Evolutionary conservation across 345 rosid genomes (phyloP), one percentile per base, ranked within the genome.

Genomic region (Geranium brycei): DNA sequence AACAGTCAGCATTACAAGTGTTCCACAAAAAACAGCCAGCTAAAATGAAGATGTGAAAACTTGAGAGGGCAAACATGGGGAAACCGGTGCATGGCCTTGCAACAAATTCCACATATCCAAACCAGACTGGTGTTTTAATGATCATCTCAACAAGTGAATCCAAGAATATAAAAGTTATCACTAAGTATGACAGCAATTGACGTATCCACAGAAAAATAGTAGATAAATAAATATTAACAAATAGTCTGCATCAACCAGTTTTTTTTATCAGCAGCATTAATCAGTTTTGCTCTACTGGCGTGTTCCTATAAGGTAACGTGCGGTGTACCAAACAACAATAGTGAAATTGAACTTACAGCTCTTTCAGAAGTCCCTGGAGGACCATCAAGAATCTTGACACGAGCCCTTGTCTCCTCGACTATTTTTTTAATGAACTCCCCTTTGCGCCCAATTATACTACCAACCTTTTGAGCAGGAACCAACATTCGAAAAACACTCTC

Each of bases 351-450:
- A 90, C 99, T 88, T 77, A 95, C 99, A 76, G 95, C 99, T 91
- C 96, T 80, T 86, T 95, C 97, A 31, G 88, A 65, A n/a, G 99
- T 87, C 70, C 99, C 99, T n/a, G 96, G 96, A 73, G 99, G 99
- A 66, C 99, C 99, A 72, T 95, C 99, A 5, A 95, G 91, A 73
- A 95, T 91, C 87, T 91, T 95, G 57, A 91, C 84, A 63, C 97
- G 87, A 69, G 99, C 99, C 74, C 96, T 83, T 56, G 99, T 88
- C 82, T 91, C 99, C 81, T 95, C 99, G 19, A 91, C 93, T 62
- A 95, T 87, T 75, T 91, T 95, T 73, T 95, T 95, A 70, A 95
- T 95, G 64, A 91, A 92, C 74, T 88, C 97, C 23, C 97, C 97
- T 69, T 88, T 91, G 59, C 97, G 95, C 66, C 99, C 99, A 77